These are phyloP conservation scores for Auricularia heimuer DNA, from an alignment of 768 basidiomycete genomes.

Conservation along the genomic window DNA sequence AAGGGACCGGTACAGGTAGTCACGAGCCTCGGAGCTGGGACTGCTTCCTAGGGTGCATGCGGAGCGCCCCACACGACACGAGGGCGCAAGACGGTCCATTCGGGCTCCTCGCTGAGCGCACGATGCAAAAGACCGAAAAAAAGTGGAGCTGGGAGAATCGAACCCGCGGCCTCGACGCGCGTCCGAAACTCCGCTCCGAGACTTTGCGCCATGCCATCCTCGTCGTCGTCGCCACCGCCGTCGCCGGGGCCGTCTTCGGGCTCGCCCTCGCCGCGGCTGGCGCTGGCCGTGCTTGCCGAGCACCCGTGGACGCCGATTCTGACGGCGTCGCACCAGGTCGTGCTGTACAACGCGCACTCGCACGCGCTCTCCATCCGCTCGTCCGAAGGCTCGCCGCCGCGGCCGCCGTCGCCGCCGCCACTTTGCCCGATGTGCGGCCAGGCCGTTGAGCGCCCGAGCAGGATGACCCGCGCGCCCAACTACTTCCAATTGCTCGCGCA, in stretches of 20 bases:
- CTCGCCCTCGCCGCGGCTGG: slow-evolving; percentile 23
- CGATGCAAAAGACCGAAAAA: too few relatives aligned
- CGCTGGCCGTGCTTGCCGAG: slow-evolving; percentile 18
- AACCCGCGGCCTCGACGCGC: too few relatives aligned
- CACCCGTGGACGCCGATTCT: slow-evolving; percentile 69
- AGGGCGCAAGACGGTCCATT: too few relatives aligned
- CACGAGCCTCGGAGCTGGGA: too few relatives aligned
- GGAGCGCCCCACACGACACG: too few relatives aligned
- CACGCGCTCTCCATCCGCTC: slow-evolving; percentile 64
- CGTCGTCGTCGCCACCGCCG: too few relatives aligned
- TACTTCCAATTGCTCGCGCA: slow-evolving; percentile 73
- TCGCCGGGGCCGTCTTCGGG: slow-evolving; percentile 1
- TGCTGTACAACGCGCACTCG: slow-evolving; percentile 77
- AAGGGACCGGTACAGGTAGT: too few relatives aligned
- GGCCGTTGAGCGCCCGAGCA: slow-evolving; percentile 35
- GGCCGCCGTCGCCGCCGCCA: slow-evolving; percentile 12
- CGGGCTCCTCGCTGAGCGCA: too few relatives aligned
- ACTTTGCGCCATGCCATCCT: too few relatives aligned
- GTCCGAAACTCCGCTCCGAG: too few relatives aligned
- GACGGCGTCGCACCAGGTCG: slow-evolving; percentile 76
- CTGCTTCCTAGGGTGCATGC: too few relatives aligned
- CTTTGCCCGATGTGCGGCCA: slow-evolving; percentile 72
- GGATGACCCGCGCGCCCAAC: slow-evolving; percentile 44
- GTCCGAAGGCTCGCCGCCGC: slow-evolving; percentile 4
- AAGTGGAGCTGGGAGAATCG: too few relatives aligned